Base-by-base conservation (phyloP, 176 grass and related monocot species). In the Pontederia crassipes region DNA sequence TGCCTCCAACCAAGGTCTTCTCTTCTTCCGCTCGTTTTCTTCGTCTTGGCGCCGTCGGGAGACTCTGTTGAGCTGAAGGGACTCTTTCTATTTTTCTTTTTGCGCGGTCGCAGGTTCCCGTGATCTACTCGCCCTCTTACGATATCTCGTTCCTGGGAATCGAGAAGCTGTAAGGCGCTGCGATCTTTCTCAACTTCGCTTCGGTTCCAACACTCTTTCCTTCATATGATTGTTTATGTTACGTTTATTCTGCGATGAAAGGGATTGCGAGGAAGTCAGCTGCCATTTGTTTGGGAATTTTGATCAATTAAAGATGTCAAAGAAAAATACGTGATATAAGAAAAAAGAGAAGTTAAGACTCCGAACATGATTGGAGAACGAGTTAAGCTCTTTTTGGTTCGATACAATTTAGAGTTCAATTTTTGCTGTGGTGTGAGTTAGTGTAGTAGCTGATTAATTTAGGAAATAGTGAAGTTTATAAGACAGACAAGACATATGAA, bases 81-180 rank as follows among this genome's bases (percentile, higher is more conserved):
- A 24, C 0, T 55, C 47, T 49, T 73, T 63, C 61, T 12, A n/a
- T 62, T 59, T 0, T 57, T 18, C n/a, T 40, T 27, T 0, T 58
- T 70, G 12, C 9, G 1, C 64, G 14, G 16, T 74, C 35, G 16
- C 69, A 85, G 87, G 84, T 76, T 58, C 92, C 81, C 48, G 58
- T 97, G 60, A 74, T 91, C 51, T 97, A 91, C 74, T 97, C 87
- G 57, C 49, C 81, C 32, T 76, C 81, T 1, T 97, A 91, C 82
- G 66, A 97, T 67, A 83, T 97, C 78, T 45, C 92, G 56, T 91
- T 91, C 80, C 59, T 88, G 10, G 84, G 87, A 10, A 82, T 97
- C 12, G 87, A 97, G 87, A 97, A 97, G 59, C 28, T 97, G 92
- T 97, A 81, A 91, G 79, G 49, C 68, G 14, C 1, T 49, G 32